Evolutionary conservation across 1,284 basidiomycete species (phyloP), one percentile per base, ranked within the genome.

Genomic region (Pseudozyma thailandica): DNA sequence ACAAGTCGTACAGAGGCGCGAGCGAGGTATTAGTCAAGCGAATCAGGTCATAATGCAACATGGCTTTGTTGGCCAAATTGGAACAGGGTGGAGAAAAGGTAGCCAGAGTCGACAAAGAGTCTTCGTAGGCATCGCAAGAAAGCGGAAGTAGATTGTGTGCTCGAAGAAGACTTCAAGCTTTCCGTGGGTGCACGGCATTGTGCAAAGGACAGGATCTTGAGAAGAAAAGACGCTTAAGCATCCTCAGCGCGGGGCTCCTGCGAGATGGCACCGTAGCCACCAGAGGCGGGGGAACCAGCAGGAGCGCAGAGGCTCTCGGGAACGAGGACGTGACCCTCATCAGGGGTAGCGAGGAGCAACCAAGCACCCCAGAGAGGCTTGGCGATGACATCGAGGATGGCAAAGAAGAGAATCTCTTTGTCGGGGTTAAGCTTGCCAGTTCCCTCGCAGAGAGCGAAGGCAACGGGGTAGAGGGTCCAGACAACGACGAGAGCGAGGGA

Each of bases 311-410:
- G 47, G 42, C 49, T 50, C 62, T 75, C 75, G 46, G 75, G 73
- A 20, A 77, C 66, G 25, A 77, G 62, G 18, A 75, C 73, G 30
- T 77, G 71, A 25, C 73, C 75, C 73, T 77, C 75, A 37, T 75
- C 70, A 1, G 75, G 75, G 18, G 63, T 68, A 37, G 66, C 74
- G 16, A 77, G 35, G 37, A 77, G 47, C 44, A 77, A 46, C 71
- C 69, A 72, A 28, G 70, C 63, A 33, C 75, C 75, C 75, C 75
- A 77, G 28, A 77, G 35, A 18, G 75, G 75, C 70, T 77, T 77
- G 30, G 75, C 75, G 25, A 75, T 69, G 9, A 77, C 66, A 43
- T 77, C 75, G 43, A 75, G 63, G 50, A 77, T 66, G 56, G 70
- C 75, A 52, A 75, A 77, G 57, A 66, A 63, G 47, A 77, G 63